A percentile compares a stretch with the other conserved stretches of the same genome.
Evolutionary conservation across 306 rosid species (phyloP).

Genomic region (Pyrus pyrifolia): DNA sequence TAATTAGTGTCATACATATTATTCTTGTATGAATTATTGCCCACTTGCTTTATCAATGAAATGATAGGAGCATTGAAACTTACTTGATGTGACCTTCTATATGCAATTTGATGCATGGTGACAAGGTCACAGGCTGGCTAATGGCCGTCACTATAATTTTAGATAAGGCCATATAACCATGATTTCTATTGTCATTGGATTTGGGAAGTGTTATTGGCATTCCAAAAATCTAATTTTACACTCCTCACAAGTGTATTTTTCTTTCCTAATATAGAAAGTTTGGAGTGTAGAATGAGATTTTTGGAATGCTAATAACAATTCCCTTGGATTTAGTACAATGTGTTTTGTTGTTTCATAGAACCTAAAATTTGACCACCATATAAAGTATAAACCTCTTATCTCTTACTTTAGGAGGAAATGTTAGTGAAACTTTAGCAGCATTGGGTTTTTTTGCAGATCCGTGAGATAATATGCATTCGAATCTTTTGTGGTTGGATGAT

Average conservation of each 20-base stretch:
- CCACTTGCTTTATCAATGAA: not conserved
- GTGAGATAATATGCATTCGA: not conserved
- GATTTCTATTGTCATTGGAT: slow-evolving; percentile 15
- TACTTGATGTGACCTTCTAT: not conserved
- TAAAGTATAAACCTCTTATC: not conserved
- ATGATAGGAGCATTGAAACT: slow-evolving; percentile 3
- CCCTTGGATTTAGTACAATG: not conserved
- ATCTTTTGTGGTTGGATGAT: not conserved
- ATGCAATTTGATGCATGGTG: not conserved
- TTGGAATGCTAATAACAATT: too few relatives aligned
- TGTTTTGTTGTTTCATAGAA: slow-evolving; percentile 1
- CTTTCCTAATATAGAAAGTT: too few relatives aligned
- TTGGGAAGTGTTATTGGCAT: too few relatives aligned
- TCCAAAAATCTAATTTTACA: too few relatives aligned
- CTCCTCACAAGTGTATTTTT: too few relatives aligned
- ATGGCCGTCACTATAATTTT: slow-evolving; percentile 27
- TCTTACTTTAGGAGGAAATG: not conserved
- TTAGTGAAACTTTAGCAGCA: not conserved
- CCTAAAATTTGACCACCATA: not conserved
- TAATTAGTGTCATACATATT: not conserved
- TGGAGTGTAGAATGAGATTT: too few relatives aligned
- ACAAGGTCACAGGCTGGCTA: slow-evolving; percentile 26
- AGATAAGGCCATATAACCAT: slow-evolving; percentile 27
- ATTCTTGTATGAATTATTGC: not conserved
- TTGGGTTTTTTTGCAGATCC: not conserved